Conservation (phyloP, 805 yeast species). For the Schizosaccharomyces osmophilus region DNA sequence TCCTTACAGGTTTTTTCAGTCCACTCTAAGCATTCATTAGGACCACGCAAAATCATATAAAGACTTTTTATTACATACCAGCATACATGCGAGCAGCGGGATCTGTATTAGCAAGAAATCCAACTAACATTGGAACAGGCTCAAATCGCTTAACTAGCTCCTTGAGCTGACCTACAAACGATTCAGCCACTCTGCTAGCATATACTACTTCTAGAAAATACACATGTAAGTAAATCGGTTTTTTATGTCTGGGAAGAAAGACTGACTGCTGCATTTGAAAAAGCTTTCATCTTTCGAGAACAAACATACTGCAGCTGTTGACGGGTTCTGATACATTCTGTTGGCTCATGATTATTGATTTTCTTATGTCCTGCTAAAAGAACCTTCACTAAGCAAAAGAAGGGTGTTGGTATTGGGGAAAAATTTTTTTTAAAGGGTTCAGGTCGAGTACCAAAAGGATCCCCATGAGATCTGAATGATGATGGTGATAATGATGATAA, state of each 20-base stretch:
- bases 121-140: constrained; percentile 56
- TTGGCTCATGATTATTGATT: neutral
- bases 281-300: too few species aligned
- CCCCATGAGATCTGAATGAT: too few species aligned
- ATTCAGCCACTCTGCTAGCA: constrained; percentile 71
- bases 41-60: neutral
- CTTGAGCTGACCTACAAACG: constrained; percentile 48
- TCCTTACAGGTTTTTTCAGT: constrained; percentile 74
- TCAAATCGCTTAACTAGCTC: constrained; percentile 27
- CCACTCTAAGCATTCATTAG: constrained; percentile 28
- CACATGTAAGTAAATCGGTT: neutral
- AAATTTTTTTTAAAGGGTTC: too few species aligned
- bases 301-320: neutral
- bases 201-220: constrained; percentile 54
- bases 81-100: constrained; percentile 94
- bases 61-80: neutral
- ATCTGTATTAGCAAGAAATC: constrained; percentile 73
- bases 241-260: neutral
- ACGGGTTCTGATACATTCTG: neutral
- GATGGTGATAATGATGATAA: too few species aligned
- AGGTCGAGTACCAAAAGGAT: too few species aligned
- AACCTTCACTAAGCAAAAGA: too few species aligned
- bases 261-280: too few species aligned
- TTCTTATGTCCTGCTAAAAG: too few species aligned
- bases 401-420: too few species aligned